Evolutionary conservation across 2,329 filamentous ascomycete genomes (phyloP), one percentile per base, ranked within the genome.

Genomic region (Diaporthe batatas): DNA sequence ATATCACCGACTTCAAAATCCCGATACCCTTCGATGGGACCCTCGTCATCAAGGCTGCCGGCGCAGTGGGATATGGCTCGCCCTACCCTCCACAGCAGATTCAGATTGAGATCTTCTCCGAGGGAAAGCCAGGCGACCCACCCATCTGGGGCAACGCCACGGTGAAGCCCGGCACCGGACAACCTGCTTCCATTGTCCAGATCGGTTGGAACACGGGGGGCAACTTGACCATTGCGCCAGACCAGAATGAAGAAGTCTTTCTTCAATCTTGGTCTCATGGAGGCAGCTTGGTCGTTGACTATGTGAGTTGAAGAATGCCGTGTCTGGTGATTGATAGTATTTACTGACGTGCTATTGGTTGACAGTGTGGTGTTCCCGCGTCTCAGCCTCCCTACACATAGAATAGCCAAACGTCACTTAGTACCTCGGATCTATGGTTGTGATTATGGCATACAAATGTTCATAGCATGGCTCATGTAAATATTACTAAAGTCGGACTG

Each of bases 41-140:
- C 25, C 59, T 71, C 34, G 29, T 71, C 34, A 39, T 71, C 47
- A 71, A 67, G 51, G 21, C 36, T 18, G 70, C 49, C 18, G 70
- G 70, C 58, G 23, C 58, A 10, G 25, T 14, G 8, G 59, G 70
- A 7, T 25, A 25, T 14, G 70, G 58, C 47, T 71, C 70, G 36
- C 69, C 69, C 6, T 54, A 54, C 32, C 70, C 49, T n/a, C 70
- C 70, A 8, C 47, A 51, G 14, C 53, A 65, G 39, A 29, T 71
- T 11, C 36, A 34, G 21, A 59, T 71, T 21, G 7, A 71, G 34
- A 10, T 71, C 34, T 67, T 67, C 6, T 25, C 36, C 7, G 59
- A 54, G 34, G 58, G 59, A 6, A 14, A 47, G 0, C 32, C n/a
- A 0, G 62, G 62, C 12, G 62, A 65, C 62, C 62, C 44, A 12